phyloP scores from a whole-genome alignment of 2,329 filamentous ascomycete genomes.

The Ophiostoma sp. region DNA sequence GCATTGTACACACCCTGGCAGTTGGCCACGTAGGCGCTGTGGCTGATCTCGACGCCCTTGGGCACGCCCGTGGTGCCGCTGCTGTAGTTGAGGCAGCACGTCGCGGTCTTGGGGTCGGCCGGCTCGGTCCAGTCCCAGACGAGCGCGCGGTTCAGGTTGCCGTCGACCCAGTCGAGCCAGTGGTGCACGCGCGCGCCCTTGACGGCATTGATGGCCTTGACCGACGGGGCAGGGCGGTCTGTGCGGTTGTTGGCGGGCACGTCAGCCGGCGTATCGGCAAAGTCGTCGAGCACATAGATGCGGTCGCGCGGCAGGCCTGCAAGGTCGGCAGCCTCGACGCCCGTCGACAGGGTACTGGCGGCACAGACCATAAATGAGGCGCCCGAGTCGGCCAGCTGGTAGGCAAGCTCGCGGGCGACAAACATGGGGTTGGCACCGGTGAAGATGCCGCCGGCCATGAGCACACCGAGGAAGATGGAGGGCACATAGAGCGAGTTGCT shows the following conservation, averaged over 20 bases:
- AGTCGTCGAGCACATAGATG: constrained; percentile 62
- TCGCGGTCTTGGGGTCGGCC: constrained; percentile 45
- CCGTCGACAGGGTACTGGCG: constrained; percentile 54
- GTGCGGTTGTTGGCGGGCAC: constrained; percentile 21
- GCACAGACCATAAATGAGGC: constrained; percentile 64
- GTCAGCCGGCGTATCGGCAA: constrained; percentile 36
- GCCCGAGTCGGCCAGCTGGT: constrained; percentile 67
- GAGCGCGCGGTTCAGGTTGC: constrained; percentile 44
- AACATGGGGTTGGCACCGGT: constrained; percentile 51
- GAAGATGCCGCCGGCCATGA: constrained; percentile 75
- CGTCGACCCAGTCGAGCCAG: constrained; percentile 59
- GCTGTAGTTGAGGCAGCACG: constrained; percentile 72
- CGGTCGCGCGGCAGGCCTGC: constrained; percentile 49
- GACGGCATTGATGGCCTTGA: constrained; percentile 10
- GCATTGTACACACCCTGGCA: constrained; percentile 54
- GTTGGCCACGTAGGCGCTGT: constrained; percentile 71
- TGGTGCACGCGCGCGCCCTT: constrained; percentile 38
- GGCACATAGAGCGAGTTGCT: constrained; percentile 71
- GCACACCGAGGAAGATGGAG: constrained; percentile 62
- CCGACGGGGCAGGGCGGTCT: constrained; percentile 16
- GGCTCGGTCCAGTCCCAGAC: constrained; percentile 60
- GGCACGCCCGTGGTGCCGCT: constrained; percentile 75
- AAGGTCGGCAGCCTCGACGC: constrained; percentile 58
- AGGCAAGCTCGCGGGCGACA: constrained; percentile 64
- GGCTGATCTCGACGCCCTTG: constrained; percentile 79